phyloP scores from a whole-genome alignment of 495 filamentous ascomycete genomes.

The Bathelium albidoporum region DNA sequence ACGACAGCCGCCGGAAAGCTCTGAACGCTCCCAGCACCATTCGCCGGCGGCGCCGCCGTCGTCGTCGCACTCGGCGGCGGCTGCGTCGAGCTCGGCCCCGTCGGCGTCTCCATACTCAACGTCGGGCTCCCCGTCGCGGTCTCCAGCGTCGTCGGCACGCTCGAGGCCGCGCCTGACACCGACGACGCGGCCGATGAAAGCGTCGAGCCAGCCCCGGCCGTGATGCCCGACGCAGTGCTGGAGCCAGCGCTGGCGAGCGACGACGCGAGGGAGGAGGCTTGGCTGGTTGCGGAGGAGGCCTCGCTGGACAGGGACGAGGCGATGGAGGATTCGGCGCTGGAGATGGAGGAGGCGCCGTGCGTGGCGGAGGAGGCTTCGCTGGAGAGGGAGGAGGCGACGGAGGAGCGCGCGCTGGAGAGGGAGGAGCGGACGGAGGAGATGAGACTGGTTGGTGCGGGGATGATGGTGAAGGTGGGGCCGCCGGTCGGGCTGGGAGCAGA shows the following conservation, averaged over 20 bases:
- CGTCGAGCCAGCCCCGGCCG: no score
- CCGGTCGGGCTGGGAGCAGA: background rate
- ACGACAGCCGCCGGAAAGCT: no score
- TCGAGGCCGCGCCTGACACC: background rate
- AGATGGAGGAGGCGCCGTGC: background rate
- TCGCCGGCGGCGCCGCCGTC: no score
- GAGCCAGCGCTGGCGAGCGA: background rate
- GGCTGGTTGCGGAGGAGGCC: background rate
- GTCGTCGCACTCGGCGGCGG: no score
- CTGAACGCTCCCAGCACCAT: no score
- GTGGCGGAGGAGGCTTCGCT: background rate
- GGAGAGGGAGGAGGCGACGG: background rate
- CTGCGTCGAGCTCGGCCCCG: no score
- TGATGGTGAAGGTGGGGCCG: background rate
- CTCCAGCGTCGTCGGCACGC: no score
- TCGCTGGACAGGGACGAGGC: slow-evolving; percentile 8
- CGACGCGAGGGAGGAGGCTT: background rate
- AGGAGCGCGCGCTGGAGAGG: background rate
- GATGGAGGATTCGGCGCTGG: slow-evolving; percentile 7
- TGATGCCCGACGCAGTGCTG: background rate
- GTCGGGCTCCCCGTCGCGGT: no score
- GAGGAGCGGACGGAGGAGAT: slow-evolving; percentile 1
- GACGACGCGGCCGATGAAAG: background rate
- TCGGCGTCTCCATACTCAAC: no score
- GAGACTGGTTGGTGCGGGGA: slow-evolving; percentile 5